A percentile compares a stretch with the other conserved stretches of the same genome.
These are phyloP conservation scores for Populus simonii DNA, from an alignment of 345 rosid species.

Conservation along the genomic window DNA sequence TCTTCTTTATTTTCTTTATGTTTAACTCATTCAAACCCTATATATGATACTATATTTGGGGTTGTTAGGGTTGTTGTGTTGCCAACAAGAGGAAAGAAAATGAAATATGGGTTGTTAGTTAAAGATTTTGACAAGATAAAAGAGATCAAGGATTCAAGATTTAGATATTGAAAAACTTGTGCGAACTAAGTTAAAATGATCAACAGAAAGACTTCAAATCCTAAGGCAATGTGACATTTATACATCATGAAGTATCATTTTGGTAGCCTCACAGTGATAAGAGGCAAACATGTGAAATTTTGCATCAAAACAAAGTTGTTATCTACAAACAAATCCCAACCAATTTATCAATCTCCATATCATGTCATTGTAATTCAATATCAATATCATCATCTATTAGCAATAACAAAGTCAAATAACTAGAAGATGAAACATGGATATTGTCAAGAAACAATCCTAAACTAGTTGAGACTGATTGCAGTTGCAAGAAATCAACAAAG, in stretches of 20 bases:
- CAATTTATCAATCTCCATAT: slow-evolving; percentile 67
- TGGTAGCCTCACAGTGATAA: not conserved
- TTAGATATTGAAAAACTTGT: not conserved
- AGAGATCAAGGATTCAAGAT: too few relatives aligned
- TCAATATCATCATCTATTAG: slow-evolving; percentile 64
- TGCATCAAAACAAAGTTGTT: not conserved
- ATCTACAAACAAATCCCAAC: slow-evolving; percentile 28
- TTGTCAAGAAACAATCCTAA: slow-evolving; percentile 74
- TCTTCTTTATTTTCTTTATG: too few relatives aligned
- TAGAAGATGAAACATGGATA: slow-evolving; percentile 50
- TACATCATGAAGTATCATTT: not conserved
- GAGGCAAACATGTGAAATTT: not conserved
- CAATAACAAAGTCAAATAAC: slow-evolving; percentile 57
- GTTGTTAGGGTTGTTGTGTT: too few relatives aligned
- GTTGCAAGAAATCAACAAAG: slow-evolving; percentile 64
- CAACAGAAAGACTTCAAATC: not conserved
- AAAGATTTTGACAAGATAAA: too few relatives aligned
- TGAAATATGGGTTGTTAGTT: too few relatives aligned
- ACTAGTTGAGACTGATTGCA: slow-evolving; percentile 70
- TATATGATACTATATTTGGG: too few relatives aligned
- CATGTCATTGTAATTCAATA: slow-evolving; percentile 57
- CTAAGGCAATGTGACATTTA: not conserved
- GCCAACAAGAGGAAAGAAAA: too few relatives aligned
- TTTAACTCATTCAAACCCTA: too few relatives aligned
- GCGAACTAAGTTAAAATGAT: not conserved